Evolutionary conservation across 164 flowering plant genomes (phyloP), one percentile per base, ranked within the genome.

Genomic region (Sedum album): DNA sequence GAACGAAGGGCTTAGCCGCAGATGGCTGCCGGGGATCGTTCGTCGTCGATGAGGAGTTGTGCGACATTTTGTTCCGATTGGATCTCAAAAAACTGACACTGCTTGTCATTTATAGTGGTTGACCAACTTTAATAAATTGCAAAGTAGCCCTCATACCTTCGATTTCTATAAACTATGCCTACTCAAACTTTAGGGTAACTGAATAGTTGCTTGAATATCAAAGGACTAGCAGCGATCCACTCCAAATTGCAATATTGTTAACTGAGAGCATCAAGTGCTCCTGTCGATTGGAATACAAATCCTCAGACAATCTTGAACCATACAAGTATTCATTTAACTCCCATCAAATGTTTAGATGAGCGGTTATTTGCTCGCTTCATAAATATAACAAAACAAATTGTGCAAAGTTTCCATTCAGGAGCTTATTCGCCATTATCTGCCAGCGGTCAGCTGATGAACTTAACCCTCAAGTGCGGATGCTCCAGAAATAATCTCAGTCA

Each of bases 401-500:
- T 5, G 33, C 5, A 5, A 65, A 23, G 67, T 65, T 65, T 65
- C 66, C 38, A 31, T 20, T 57, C 38, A 26, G 66, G 17, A 35
- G 23, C 26, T 80, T 78, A 79, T 82, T 83, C 80, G 79, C 73
- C 63, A 70, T 55, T 78, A 81, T 57, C 62, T 65, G 18, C 23
- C 6, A 28, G 66, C 0, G 64, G 61, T 53, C 62, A 41, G 18
- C 51, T 9, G 18, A 5, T 61, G 42, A 21, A 36, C 73, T 80
- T 77, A 90, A 46, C 89, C 92, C 68, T 83, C 82, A 69, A 93
- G 79, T 65, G 96, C 98, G 25, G 96, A 82, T 35, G 96, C 96
- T 81, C 98, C 98, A 55, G 98, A 93, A 33, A 93, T 93, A 77
- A 93, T 93, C 83, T 93, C 98, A 70, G 70, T 88, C 73, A 93